Evolutionary conservation across 2,329 filamentous ascomycete species (phyloP).

Genomic region (Penicillium italicum): DNA sequence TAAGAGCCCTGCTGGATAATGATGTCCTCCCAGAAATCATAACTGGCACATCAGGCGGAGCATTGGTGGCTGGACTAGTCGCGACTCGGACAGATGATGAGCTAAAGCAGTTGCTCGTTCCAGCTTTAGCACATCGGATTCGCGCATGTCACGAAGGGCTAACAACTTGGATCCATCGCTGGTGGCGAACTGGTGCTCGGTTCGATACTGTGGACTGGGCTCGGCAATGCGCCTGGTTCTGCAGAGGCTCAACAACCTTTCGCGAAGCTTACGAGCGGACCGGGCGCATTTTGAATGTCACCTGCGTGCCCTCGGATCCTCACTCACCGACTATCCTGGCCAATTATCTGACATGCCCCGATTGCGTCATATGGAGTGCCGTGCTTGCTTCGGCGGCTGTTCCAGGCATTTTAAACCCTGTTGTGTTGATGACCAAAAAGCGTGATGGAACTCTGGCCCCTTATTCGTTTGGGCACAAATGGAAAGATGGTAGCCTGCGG

Average conservation of each 20-base stretch:
- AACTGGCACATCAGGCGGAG: constrained; percentile 92
- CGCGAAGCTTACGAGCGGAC: constrained; percentile 91
- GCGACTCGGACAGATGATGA: constrained; percentile 91
- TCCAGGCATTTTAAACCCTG: constrained; percentile 91
- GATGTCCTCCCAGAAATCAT: constrained; percentile 87
- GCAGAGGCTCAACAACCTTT: constrained; percentile 86
- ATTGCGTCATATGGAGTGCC: constrained; percentile 98
- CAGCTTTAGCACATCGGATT: constrained; percentile 79
- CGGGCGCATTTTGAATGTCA: constrained; percentile 90
- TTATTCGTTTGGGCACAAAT: constrained; percentile 97
- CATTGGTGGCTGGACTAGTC: constrained; percentile 79
- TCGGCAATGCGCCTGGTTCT: constrained; percentile 80
- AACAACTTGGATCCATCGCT: constrained; percentile 71
- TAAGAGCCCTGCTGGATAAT: constrained; percentile 83
- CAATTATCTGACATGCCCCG: constrained; percentile 91
- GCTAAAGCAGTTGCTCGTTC: constrained; percentile 77
- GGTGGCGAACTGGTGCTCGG: constrained; percentile 88
- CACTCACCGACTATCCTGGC: constrained; percentile 88
- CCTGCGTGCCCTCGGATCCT: constrained; percentile 91
- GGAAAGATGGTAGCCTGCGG: constrained; percentile 92
- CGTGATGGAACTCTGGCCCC: constrained; percentile 72
- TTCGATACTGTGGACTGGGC: constrained; percentile 96
- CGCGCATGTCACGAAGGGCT: constrained; percentile 79
- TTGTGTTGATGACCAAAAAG: constrained; percentile 86
- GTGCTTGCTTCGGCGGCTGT: constrained; percentile 93